Conservation (phyloP, 352 stramenopile genomes). For the Phytopythium litorale region DNA sequence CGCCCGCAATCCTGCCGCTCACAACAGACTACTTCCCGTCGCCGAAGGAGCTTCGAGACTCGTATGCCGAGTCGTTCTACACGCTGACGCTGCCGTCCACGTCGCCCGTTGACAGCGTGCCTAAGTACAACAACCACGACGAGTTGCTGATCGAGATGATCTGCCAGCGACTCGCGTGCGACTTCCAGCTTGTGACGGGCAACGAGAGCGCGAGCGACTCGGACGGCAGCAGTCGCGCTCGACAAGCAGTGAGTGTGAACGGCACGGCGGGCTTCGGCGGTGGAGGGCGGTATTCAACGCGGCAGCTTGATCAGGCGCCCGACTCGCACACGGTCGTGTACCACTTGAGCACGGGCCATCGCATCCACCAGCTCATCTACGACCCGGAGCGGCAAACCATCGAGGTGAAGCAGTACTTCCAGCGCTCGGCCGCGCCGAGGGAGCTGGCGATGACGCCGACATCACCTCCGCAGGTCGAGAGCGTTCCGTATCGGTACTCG, state of each 20-base stretch:
- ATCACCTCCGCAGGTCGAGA: slow-evolving; percentile 9
- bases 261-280: background rate
- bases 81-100: slow-evolving; percentile 61
- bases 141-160: slow-evolving; percentile 82
- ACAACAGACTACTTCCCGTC: slow-evolving; percentile 88
- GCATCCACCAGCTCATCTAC: slow-evolving; percentile 80
- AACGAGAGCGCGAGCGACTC: slow-evolving; percentile 15
- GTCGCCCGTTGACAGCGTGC: slow-evolving; percentile 34
- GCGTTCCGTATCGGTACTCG: slow-evolving; percentile 67
- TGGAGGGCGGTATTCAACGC: slow-evolving; percentile 6
- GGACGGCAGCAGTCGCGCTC: background rate
- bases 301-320: slow-evolving; percentile 5
- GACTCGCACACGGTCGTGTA: slow-evolving; percentile 31
- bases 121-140: slow-evolving; percentile 58
- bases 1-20: slow-evolving; percentile 91
- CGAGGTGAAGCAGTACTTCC: slow-evolving; percentile 75
- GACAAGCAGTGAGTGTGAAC: background rate
- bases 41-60: slow-evolving; percentile 52
- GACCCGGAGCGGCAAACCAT: slow-evolving; percentile 68
- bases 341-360: slow-evolving; percentile 75
- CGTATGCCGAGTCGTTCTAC: slow-evolving; percentile 82
- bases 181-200: slow-evolving; percentile 71
- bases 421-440: slow-evolving; percentile 26
- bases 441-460: slow-evolving; percentile 17
- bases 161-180: slow-evolving; percentile 65